Base-by-base conservation (phyloP, 495 filamentous ascomycete species). In the Xylaria telfairii region DNA sequence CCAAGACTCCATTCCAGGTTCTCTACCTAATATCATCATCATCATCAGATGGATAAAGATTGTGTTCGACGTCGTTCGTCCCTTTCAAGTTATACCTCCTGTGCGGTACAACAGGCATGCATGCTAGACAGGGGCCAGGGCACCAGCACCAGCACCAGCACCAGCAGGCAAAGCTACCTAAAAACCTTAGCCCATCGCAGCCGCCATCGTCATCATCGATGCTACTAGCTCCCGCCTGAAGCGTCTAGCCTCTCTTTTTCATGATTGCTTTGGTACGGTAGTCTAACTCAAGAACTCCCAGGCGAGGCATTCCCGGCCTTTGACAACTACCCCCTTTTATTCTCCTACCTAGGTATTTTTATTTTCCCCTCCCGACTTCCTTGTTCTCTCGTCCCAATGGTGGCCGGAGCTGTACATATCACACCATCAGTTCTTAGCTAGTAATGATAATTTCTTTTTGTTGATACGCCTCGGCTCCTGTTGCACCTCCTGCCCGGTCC, bases 181-280 rank as follows among this genome's bases (percentile, higher is more conserved):
- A 59, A 37, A 61, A 21, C 37, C 32, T 54, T n/a, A 30, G 30
- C 64, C 64, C 64, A 42, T 66, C n/a, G 69, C 32, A 39, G 41
- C 61, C 68, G 57, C 59, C 53, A 54, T 70, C 62, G 64, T 64
- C 68, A 65, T 70, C 68, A 64, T 64, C 32, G 37, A 70, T 24
- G 24, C 59, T 51, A 57, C 32, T 54, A 66, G 47, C 47, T 66
- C 24, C 32, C 28, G 42, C 47, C 26, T 65, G 30, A n/a, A 21
- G 13, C 37, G 32, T 37, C 32, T 59, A 37, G 56, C 56, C 19
- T 59, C 56, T 59, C 8, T 59, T 21, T 21, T 28, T n/a, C 28
- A 17, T 30, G 4, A 15, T 13, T 46, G 15, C 12, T 13, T n/a
- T 10, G n/a, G n/a, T 10, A 2, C 10, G 4, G 44, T 13, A 13